Base-by-base conservation (phyloP, 305 asterid genomes). In the Fraxinus sp. region DNA sequence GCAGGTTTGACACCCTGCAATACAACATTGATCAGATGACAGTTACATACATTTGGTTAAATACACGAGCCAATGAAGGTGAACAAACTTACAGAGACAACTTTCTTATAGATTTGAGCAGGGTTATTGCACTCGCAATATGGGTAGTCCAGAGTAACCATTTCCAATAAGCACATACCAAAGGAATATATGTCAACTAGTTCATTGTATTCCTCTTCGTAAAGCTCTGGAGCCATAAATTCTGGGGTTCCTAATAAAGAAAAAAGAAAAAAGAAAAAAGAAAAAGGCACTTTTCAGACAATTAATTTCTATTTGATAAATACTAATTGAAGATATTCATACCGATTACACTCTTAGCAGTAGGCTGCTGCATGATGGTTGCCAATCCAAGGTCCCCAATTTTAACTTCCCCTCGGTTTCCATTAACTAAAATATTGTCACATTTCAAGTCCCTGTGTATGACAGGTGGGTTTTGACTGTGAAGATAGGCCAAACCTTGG, bases 351-450 rank as follows among this genome's bases (percentile, higher is more conserved):
- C 97, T 93, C 86, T 88, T 91, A 18, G 94, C 97, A n/a, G 91
- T 91, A 73, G 94, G 91, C 82, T 85, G 91, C 86, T 88, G 94
- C 94, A 94, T 79, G 86, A 90, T 88, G 79, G 91, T 93, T 77
- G 98, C 98, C 89, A 94, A 84, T 28, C 98, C 97, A 39, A 94
- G 92, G 79, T 94, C 97, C 70, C 97, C 97, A 70, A 94, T 91
- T 85, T 94, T 93, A 64, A 94, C 87, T 86, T 94, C 91, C 57
- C 97, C 98, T 0, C 89, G 94, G 76, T 93, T 93, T 32, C 97
- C 98, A 88, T 92, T 93, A 18, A 94, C 93, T 84, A 94, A 89
- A 18, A 94, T 92, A 79, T 93, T 94, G 84, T 94, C 98, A 87
- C 98, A 94, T 79, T 94, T 94, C 89, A 94, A 83, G 80, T 94